phyloP scores from a whole-genome alignment of 148 eudicot genomes.

The Cornus kousa region DNA sequence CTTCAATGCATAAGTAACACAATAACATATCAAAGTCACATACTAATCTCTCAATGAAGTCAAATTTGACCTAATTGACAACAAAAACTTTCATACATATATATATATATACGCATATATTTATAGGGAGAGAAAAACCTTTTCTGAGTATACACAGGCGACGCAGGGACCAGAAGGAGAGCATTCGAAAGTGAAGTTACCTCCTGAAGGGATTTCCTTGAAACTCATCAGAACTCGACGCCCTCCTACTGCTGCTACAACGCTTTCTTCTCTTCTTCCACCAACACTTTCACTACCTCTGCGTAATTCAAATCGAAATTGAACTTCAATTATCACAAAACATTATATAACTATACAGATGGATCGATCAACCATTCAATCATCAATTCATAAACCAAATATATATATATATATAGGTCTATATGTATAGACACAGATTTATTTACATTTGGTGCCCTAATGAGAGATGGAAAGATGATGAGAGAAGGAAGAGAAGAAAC shows the following conservation, averaged over 20 bases:
- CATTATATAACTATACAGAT: not conserved
- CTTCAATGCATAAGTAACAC: not conserved
- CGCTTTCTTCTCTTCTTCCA: not conserved
- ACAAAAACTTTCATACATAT: not conserved
- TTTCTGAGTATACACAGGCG: constrained; percentile 74
- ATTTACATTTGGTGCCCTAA: constrained; percentile 28
- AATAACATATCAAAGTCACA: not conserved
- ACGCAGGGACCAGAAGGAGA: constrained; percentile 92
- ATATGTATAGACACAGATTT: not conserved
- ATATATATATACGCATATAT: too few species aligned
- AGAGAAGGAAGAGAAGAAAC: constrained; percentile 17
- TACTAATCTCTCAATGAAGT: not conserved
- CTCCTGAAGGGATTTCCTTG: constrained; percentile 55
- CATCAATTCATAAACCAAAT: not conserved
- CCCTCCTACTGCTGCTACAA: constrained; percentile 1
- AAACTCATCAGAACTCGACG: constrained; percentile 51
- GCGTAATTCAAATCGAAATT: not conserved
- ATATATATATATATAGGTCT: not conserved
- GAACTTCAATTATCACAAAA: not conserved
- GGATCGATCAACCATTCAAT: not conserved
- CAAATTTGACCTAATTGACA: not conserved
- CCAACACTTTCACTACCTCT: constrained; percentile 16
- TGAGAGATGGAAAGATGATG: constrained; percentile 14
- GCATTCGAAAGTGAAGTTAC: constrained; percentile 72
- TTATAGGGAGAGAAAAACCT: constrained; percentile 37